Evolutionary conservation across 352 stramenopile species (phyloP).

Genomic region (Pythium grandisporangium): DNA sequence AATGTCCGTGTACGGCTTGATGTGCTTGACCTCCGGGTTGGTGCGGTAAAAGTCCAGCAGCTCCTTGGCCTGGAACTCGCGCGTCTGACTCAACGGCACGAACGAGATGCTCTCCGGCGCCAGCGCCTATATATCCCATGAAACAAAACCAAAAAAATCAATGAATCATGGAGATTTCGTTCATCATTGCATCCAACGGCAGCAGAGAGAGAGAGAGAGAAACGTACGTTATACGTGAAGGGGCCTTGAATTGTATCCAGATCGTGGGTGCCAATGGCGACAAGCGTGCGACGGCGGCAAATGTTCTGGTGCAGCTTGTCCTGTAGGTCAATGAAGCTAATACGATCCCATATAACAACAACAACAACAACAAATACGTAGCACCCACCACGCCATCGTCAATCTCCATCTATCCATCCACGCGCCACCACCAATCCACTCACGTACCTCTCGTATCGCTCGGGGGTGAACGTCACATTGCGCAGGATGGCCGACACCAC

Average conservation of each 20-base stretch:
- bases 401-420: background rate
- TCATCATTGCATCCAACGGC: background rate
- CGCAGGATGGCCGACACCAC: slow-evolving; percentile 97
- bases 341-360: no score
- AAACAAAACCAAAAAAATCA: background rate
- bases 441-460: slow-evolving; percentile 89
- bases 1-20: slow-evolving; percentile 99
- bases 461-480: slow-evolving; percentile 93
- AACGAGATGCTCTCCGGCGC: slow-evolving; percentile 94
- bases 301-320: slow-evolving; percentile 99
- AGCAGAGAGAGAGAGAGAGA: background rate
- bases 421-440: background rate
- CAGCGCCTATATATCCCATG: slow-evolving; percentile 37
- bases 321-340: slow-evolving; percentile 99
- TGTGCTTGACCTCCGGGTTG: slow-evolving; percentile 93
- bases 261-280: slow-evolving; percentile 99
- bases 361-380: no score
- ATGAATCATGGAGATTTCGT: background rate
- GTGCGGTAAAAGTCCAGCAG: slow-evolving; percentile 96
- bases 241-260: slow-evolving; percentile 93
- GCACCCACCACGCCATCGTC: no score
- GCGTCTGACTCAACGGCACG: slow-evolving; percentile 89
- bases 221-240: slow-evolving; percentile 85
- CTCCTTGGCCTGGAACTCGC: slow-evolving; percentile 90
- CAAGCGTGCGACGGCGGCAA: slow-evolving; percentile 97